Evolutionary conservation across 352 stramenopile genomes (phyloP), one percentile per base, ranked within the genome.

Genomic region (Pythium biforme): DNA sequence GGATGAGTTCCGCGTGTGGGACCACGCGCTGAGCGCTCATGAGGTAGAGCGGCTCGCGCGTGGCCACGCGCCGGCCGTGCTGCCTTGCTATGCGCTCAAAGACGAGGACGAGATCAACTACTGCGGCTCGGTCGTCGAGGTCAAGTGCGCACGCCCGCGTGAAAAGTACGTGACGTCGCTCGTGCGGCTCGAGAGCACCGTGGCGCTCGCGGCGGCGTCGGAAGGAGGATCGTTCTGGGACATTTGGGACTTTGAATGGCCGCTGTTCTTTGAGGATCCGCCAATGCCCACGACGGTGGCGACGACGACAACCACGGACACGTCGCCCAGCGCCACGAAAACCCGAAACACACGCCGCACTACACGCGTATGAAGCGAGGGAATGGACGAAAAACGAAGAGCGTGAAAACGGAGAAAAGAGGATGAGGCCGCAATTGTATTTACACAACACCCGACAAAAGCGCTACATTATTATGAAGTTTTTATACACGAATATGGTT

Each of bases 1-100:
- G 3, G 70, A 79, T 53, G 79, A 90, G 48, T 68, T 81, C 49
- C 70, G 75, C 4, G 53, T 84, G 25, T 90, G 81, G 81, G 15
- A 33, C 20, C 31, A 51, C 25, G 51, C 27, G 22, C 61, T 68
- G 2, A 17, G 25, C n/a, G 10, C 23, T 2, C 23, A 41, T 6
- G 61, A 62, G 2, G 26, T 68, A 12, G 25, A 5, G 8, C 34
- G 20, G 7, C 53, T 68, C 7, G 62, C 55, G 1, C 27, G 48
- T 4, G 52, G 61, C 9, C 15, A 26, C 15, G 52, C 61, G 2
- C 40, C 53, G 2, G 7, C 29, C 26, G 51, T 37, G 7, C 23
- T 26, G 26, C 60, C 60, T 31, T 47, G 48, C 37, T 67, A 41
- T 34, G 50, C 60, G 29, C 53, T 67, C 6, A 66, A 66, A 49